Evolutionary conservation across 495 filamentous ascomycete species (phyloP).

Genomic region (Aspergillus haitiensis): DNA sequence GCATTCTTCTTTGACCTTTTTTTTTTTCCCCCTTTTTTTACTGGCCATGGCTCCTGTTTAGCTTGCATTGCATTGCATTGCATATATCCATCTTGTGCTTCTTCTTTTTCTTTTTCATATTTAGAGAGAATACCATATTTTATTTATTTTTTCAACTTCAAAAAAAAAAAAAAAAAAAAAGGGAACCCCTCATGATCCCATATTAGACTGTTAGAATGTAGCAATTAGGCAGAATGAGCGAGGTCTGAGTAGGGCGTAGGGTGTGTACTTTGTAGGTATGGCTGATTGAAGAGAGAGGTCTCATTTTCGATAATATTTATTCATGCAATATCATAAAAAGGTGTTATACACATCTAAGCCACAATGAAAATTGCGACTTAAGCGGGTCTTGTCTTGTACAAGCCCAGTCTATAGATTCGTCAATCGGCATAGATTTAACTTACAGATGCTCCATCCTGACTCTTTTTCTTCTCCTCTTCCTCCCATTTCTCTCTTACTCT

Average conservation of each 20-base stretch:
- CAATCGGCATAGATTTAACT: slow-evolving; percentile 9
- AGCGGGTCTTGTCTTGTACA: not conserved
- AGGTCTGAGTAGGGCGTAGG: not conserved
- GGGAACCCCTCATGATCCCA: too few relatives aligned
- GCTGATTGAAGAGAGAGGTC: slow-evolving; percentile 21
- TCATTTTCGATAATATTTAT: not conserved
- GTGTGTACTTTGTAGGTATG: too few relatives aligned
- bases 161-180: too few relatives aligned
- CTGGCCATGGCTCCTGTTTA: too few relatives aligned
- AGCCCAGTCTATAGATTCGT: not conserved
- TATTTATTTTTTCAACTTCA: not conserved
- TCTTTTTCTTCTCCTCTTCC: slow-evolving; percentile 30
- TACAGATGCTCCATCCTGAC: slow-evolving; percentile 6
- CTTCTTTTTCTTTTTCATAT: too few relatives aligned
- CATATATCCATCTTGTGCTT: too few relatives aligned
- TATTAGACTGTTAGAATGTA: too few relatives aligned
- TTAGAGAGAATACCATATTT: too few relatives aligned
- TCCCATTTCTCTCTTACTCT: slow-evolving; percentile 49
- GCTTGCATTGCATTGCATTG: too few relatives aligned
- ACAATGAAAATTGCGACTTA: not conserved
- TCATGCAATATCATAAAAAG: not conserved
- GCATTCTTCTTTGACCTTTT: slow-evolving; percentile 1
- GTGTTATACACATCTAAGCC: not conserved
- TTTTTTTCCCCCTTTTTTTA: not conserved
- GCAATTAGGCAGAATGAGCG: too few relatives aligned